A percentile compares a stretch with the other conserved stretches of the same genome.
Conservation (phyloP, 1,139 yeast species). For the Diutina rugosa region DNA sequence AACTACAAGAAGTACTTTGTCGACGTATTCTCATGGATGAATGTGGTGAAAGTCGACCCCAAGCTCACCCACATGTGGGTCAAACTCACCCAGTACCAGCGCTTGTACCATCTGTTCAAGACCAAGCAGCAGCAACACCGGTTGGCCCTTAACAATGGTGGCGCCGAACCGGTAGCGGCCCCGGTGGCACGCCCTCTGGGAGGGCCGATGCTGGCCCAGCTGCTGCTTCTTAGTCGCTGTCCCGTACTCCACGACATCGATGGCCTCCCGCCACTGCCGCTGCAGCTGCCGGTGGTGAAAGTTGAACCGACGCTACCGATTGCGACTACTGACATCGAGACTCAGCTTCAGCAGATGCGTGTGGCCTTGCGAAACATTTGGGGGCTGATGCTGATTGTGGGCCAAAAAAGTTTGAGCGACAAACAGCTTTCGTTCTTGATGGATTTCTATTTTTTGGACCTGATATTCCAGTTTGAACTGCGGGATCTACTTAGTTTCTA, state of each 20-base stretch:
- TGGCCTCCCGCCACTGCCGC: neutral
- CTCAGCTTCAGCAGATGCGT: conserved; percentile 4
- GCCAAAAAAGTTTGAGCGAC: conserved; percentile 12
- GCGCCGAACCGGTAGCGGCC: neutral
- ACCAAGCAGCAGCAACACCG: conserved; percentile 10
- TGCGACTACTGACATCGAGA: neutral
- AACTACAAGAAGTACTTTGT: conserved; percentile 3
- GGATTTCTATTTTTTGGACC: conserved; percentile 17
- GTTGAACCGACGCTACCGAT: neutral
- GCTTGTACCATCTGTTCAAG: conserved; percentile 26
- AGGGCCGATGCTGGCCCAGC: neutral
- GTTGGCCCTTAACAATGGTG: too few species aligned
- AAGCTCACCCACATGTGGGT: conserved; percentile 29
- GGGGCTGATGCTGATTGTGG: conserved; percentile 12
- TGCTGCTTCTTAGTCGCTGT: neutral
- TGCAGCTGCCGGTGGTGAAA: neutral
- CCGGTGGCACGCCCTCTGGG: neutral
- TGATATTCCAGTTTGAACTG: conserved; percentile 9
- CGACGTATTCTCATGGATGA: conserved; percentile 27
- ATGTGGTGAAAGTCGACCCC: conserved; percentile 27
- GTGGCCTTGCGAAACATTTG: conserved; percentile 15
- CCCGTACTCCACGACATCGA: neutral
- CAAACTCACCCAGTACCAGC: conserved; percentile 28
- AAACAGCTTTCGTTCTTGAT: conserved; percentile 22
- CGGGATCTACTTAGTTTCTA: conserved; percentile 15